Percentiles rank a stretch among this genome's conserved stretches.
These are phyloP conservation scores for Niveomyces coronatus DNA, from an alignment of 2,329 filamentous ascomycete genomes.

Conservation along the genomic window DNA sequence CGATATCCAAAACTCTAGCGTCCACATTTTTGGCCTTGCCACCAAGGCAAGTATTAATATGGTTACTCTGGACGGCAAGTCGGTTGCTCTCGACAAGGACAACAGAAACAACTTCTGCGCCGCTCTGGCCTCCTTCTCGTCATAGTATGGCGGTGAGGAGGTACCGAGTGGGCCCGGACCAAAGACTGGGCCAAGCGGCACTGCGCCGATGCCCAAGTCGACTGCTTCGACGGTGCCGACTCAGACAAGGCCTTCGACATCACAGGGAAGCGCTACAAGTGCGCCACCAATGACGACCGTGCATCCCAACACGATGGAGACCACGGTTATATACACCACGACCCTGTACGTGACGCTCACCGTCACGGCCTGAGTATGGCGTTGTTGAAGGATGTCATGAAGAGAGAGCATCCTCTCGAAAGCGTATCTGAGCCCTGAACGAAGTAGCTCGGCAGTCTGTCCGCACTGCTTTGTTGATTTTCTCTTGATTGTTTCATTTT, in stretches of 20 bases:
- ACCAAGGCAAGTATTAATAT: slow-evolving; percentile 69
- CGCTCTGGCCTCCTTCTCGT: slow-evolving; percentile 43
- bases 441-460: background rate
- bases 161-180: slow-evolving; percentile 1
- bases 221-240: background rate
- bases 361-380: background rate
- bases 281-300: background rate
- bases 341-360: slow-evolving; percentile 14
- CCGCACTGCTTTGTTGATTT: slow-evolving; percentile 3
- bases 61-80: slow-evolving; percentile 51
- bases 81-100: slow-evolving; percentile 43
- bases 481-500: slow-evolving; percentile 13
- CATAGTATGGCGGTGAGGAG: slow-evolving; percentile 10
- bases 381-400: background rate
- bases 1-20: slow-evolving; percentile 55
- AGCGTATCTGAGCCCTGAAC: background rate
- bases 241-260: background rate
- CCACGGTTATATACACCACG: slow-evolving; percentile 14
- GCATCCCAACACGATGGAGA: slow-evolving; percentile 9
- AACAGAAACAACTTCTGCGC: slow-evolving; percentile 58
- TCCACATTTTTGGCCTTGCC: slow-evolving; percentile 58
- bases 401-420: background rate
- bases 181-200: slow-evolving; percentile 1
- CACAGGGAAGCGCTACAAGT: slow-evolving; percentile 2
- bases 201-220: background rate